phyloP scores from a whole-genome alignment of 768 basidiomycete genomes.

The Calocybe cyanea region DNA sequence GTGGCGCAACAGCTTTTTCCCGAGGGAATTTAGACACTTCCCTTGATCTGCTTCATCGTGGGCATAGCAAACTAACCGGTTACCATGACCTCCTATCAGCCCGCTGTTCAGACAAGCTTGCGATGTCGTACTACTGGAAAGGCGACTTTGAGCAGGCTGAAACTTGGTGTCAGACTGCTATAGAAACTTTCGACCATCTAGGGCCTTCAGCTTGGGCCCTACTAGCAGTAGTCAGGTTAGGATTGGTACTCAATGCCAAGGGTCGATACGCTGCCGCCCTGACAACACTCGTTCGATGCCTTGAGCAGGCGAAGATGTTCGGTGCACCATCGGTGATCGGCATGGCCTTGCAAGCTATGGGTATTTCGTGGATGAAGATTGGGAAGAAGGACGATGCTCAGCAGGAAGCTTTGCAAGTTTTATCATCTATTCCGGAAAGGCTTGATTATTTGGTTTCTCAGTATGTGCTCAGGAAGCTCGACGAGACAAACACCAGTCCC shows the following conservation, averaged over 20 bases:
- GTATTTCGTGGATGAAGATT: neutral
- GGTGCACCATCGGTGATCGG: neutral
- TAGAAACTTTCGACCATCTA: neutral
- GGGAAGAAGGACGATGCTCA: neutral
- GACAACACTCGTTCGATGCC: neutral
- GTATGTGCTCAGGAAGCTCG: neutral
- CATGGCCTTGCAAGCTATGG: neutral
- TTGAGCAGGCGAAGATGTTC: neutral
- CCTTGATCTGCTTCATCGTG: neutral
- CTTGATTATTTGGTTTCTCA: neutral
- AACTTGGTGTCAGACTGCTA: neutral
- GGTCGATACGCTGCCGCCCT: neutral
- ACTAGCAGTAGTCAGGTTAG: neutral
- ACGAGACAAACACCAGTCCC: no score
- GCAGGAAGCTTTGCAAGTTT: neutral
- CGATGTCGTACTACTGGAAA: neutral
- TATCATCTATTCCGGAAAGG: neutral
- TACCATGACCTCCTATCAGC: neutral
- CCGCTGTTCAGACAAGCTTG: neutral
- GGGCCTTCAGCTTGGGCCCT: no score
- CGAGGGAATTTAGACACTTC: neutral
- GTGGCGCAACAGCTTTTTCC: neutral
- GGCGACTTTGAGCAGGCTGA: slow-evolving; percentile 1
- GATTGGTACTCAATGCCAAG: neutral
- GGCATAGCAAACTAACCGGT: neutral